Conservation (phyloP, 257 asterid species). For the Cordia subcordata region DNA sequence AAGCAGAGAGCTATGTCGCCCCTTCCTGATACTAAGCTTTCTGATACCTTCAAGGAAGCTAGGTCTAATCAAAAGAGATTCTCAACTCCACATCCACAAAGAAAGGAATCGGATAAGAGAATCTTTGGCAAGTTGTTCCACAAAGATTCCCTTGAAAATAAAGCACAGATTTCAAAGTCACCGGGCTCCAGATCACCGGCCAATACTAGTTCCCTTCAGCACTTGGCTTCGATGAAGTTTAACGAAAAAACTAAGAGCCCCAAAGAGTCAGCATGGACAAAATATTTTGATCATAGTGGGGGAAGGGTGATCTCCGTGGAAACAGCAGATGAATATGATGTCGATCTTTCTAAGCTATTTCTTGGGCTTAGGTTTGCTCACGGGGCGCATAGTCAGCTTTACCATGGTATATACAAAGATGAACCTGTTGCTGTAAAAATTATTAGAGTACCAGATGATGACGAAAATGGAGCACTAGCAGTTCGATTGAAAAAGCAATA, state of each 20-base stretch:
- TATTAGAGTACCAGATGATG: constrained; percentile 69
- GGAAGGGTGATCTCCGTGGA: constrained; percentile 59
- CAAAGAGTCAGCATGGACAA: constrained; percentile 59
- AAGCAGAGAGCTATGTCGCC: constrained; percentile 61
- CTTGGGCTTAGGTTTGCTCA: constrained; percentile 77
- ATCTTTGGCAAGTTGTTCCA: constrained; percentile 27
- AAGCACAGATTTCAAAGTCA: constrained; percentile 15
- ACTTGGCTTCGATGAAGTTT: constrained; percentile 37
- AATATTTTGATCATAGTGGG: constrained; percentile 65
- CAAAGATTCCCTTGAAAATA: constrained; percentile 26
- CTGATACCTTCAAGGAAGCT: constrained; percentile 63
- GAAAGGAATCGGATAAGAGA: constrained; percentile 41
- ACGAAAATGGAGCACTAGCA: constrained; percentile 31
- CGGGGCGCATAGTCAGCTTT: constrained; percentile 77
- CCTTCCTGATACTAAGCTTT: constrained; percentile 37
- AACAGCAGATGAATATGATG: constrained; percentile 55
- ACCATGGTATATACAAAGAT: constrained; percentile 76
- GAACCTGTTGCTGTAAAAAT: constrained; percentile 83
- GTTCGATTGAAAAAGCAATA: constrained; percentile 52
- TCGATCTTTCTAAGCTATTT: constrained; percentile 80
- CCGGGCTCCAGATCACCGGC: constrained; percentile 32
- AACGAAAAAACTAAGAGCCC: constrained; percentile 37
- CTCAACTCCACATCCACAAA: constrained; percentile 55
- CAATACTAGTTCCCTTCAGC: constrained; percentile 41
- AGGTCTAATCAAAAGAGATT: constrained; percentile 44